These are phyloP conservation scores for Metschnikowia lachancei DNA, from an alignment of 805 yeast species.

Conservation along the genomic window DNA sequence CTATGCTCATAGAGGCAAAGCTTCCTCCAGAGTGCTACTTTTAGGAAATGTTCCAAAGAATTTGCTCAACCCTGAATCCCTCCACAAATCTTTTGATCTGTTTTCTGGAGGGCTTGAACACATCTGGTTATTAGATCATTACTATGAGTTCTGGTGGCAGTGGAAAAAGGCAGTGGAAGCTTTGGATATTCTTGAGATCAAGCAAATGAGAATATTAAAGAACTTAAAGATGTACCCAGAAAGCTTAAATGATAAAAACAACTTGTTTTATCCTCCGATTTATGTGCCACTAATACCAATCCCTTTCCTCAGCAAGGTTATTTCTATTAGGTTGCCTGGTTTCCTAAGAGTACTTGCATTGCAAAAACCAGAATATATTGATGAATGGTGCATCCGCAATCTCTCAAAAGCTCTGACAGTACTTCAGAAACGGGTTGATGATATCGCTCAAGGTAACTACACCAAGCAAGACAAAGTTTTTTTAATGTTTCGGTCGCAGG, in stretches of 20 bases:
- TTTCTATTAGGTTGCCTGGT: conserved; percentile 30
- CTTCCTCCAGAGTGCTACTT: conserved; percentile 34
- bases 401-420: conserved; percentile 14
- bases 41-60: conserved; percentile 47
- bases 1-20: conserved; percentile 22
- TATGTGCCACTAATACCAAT: conserved; percentile 19
- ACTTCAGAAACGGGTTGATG: conserved; percentile 8
- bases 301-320: conserved; percentile 22
- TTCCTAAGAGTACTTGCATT: conserved; percentile 24
- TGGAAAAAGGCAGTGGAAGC: conserved; percentile 27
- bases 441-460: conserved; percentile 21
- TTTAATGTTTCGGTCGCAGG: conserved; percentile 55
- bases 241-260: background rate
- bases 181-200: conserved; percentile 27
- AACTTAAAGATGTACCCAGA: background rate
- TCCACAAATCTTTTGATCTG: conserved; percentile 32
- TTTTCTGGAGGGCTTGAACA: conserved; percentile 55
- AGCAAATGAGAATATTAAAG: conserved; percentile 8
- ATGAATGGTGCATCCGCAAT: conserved; percentile 30
- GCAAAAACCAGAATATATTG: conserved; percentile 23
- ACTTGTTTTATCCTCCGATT: conserved; percentile 37
- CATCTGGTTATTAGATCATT: conserved; percentile 56
- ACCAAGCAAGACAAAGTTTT: conserved; percentile 48
- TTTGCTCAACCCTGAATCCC: conserved; percentile 24
- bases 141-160: conserved; percentile 19